Conservation (phyloP, 495 filamentous ascomycete genomes). For the Podospora pseudoanserina region DNA sequence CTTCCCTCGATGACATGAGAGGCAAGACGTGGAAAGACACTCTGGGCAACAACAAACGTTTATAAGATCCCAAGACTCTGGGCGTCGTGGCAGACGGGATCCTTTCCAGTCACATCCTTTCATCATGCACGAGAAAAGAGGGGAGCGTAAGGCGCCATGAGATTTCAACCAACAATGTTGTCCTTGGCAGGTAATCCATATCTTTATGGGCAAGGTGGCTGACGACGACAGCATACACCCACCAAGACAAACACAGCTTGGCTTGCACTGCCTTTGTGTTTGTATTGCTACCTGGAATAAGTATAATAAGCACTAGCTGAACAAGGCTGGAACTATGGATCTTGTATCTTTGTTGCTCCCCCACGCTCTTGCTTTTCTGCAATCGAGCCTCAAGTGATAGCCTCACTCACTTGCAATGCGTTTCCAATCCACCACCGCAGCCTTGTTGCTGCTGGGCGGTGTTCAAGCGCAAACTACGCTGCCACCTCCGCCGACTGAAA, state of each 20-base stretch:
- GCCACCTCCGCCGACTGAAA: neutral
- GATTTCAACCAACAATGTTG: conserved; percentile 1
- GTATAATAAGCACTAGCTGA: neutral
- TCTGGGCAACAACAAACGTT: neutral
- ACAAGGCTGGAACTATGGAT: neutral
- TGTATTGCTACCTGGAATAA: neutral
- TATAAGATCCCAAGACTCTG: neutral
- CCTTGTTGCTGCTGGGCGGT: conserved; percentile 7
- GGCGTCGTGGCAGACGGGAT: neutral
- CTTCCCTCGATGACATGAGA: neutral
- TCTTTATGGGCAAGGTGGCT: neutral
- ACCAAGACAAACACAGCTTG: neutral
- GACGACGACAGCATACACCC: neutral
- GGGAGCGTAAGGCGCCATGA: conserved; percentile 4
- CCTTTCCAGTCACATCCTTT: neutral
- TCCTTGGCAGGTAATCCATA: neutral
- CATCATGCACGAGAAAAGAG: neutral
- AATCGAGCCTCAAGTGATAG: neutral
- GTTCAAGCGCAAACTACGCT: conserved; percentile 4
- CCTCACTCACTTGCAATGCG: conserved; percentile 8
- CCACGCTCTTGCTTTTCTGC: neutral
- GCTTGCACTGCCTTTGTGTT: neutral
- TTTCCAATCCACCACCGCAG: conserved; percentile 8
- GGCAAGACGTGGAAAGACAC: neutral
- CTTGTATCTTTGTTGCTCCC: neutral